A percentile compares a stretch with the other conserved stretches of the same genome.
Conservation (phyloP, 768 basidiomycete genomes). For the Clitopilus passeckerianus region DNA sequence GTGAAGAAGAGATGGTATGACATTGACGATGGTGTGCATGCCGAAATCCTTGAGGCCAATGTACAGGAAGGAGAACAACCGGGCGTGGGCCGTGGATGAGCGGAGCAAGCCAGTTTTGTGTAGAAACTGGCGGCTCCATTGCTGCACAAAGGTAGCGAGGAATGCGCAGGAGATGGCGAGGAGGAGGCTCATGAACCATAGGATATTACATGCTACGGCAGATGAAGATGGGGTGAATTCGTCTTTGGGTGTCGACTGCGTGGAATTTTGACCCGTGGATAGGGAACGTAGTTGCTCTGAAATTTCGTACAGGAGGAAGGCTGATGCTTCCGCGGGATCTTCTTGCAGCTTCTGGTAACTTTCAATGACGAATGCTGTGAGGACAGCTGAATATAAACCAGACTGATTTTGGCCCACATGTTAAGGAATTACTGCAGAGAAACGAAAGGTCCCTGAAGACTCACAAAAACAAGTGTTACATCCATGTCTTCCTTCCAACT, state of each 20-base stretch:
- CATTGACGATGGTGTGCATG: background rate
- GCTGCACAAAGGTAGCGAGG: background rate
- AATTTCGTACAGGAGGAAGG: background rate
- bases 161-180: background rate
- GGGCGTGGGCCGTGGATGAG: background rate
- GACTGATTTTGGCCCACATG: background rate
- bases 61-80: background rate
- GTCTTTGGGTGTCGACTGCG: background rate
- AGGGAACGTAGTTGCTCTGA: background rate
- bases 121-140: constrained; percentile 11
- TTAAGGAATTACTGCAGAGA: too few species aligned
- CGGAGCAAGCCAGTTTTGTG: constrained; percentile 11
- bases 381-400: background rate
- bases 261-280: background rate
- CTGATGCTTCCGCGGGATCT: background rate
- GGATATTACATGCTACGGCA: background rate
- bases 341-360: background rate
- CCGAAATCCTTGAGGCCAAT: background rate
- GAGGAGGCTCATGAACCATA: background rate
- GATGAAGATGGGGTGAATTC: background rate
- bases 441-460: background rate
- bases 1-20: background rate
- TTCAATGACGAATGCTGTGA: background rate
- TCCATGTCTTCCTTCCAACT: background rate
- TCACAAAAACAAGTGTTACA: background rate